phyloP scores from a whole-genome alignment of 257 asterid genomes.

The Solanum appendiculatum region DNA sequence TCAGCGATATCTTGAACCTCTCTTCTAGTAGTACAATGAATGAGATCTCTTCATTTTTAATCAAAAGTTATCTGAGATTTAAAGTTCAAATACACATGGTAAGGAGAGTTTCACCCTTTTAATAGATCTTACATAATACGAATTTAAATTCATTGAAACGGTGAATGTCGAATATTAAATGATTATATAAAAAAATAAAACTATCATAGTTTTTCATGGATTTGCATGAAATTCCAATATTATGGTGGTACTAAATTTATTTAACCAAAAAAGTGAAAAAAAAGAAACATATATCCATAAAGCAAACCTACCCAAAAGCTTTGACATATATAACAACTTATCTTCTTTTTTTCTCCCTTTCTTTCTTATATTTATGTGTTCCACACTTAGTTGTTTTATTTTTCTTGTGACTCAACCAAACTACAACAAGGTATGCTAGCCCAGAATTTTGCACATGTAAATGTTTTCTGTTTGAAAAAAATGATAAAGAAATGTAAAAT shows the following conservation, averaged over 20 bases:
- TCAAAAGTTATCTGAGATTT: fast-evolving
- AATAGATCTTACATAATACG: neutral
- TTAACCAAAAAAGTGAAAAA: neutral
- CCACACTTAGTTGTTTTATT: neutral
- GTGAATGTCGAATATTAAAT: neutral
- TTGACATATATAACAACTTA: neutral
- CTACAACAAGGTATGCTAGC: neutral
- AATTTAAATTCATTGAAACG: neutral
- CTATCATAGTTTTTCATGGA: neutral
- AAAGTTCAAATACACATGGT: neutral
- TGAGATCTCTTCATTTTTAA: neutral
- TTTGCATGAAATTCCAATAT: neutral
- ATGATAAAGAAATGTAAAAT: neutral
- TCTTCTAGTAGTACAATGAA: neutral
- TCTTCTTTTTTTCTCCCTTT: neutral
- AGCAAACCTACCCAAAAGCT: neutral
- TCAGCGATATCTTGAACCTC: neutral
- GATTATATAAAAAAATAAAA: neutral
- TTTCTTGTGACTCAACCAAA: neutral
- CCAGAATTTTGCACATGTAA: neutral
- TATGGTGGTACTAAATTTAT: neutral
- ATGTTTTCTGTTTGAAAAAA: neutral
- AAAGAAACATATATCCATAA: neutral
- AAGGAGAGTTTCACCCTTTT: neutral
- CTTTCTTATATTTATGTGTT: neutral